These are phyloP conservation scores for Phytopythium montanum DNA, from an alignment of 352 stramenopile genomes.

Conservation along the genomic window DNA sequence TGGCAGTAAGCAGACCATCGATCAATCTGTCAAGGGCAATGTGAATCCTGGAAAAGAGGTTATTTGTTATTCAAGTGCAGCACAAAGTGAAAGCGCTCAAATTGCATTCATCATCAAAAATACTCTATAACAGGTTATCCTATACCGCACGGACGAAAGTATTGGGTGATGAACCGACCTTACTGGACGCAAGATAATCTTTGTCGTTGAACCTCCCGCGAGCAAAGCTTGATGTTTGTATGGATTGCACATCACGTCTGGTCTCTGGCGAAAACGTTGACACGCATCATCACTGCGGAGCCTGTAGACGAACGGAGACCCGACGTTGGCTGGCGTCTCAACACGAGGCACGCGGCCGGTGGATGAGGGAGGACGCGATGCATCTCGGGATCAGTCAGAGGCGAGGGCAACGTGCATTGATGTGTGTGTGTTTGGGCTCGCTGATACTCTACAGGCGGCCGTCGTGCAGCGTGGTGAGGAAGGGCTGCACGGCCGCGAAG, in stretches of 20 bases:
- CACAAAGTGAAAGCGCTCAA: too few relatives aligned
- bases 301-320: neutral
- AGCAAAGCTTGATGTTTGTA: neutral
- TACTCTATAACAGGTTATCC: too few relatives aligned
- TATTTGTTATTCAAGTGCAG: too few relatives aligned
- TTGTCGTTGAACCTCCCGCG: neutral
- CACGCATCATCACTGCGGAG: neutral
- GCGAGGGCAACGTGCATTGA: neutral
- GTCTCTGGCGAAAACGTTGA: neutral
- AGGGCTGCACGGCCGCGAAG: conserved; percentile 52
- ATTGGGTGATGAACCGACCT: neutral
- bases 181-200: neutral
- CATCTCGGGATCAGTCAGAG: neutral
- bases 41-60: too few relatives aligned
- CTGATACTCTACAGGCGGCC: conserved; percentile 25
- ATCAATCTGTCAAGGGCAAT: too few relatives aligned
- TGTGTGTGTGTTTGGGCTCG: neutral
- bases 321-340: neutral
- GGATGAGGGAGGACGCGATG: neutral
- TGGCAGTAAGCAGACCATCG: too few relatives aligned
- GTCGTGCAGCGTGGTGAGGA: conserved; percentile 48
- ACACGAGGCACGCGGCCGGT: neutral
- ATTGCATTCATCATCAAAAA: too few relatives aligned
- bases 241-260: conserved; percentile 7
- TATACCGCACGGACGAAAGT: too few relatives aligned